phyloP scores from a whole-genome alignment of 176 grass and related monocot genomes.

The Rhipidocladum racemiflorum region DNA sequence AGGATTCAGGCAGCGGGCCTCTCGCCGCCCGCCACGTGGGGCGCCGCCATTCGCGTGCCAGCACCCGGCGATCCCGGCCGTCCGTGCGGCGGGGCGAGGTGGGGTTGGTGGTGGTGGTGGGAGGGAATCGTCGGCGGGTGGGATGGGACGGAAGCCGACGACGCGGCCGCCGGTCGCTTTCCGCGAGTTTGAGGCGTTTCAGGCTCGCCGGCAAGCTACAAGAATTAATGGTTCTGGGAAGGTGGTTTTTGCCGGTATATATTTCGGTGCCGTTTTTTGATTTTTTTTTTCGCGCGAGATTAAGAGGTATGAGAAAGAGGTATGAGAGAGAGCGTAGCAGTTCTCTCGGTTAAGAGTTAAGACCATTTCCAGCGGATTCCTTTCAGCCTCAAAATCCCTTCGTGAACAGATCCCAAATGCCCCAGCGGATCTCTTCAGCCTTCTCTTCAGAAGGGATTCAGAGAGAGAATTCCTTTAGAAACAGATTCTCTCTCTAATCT shows the following conservation, averaged over 20 bases:
- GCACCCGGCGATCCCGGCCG: not conserved
- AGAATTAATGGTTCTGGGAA: not conserved
- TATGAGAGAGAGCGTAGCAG: not conserved
- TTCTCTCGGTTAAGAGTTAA: not conserved
- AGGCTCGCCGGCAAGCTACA: not conserved
- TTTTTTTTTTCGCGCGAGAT: not conserved
- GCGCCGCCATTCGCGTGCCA: not conserved
- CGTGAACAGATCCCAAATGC: too few species aligned
- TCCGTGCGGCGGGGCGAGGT: not conserved
- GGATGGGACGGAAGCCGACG: not conserved
- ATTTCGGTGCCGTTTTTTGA: not conserved
- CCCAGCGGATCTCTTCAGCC: too few species aligned
- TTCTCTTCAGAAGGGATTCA: too few species aligned
- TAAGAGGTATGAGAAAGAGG: not conserved
- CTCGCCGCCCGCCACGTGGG: slow-evolving; percentile 10
- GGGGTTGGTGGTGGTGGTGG: not conserved
- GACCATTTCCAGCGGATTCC: too few species aligned
- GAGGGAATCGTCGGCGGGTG: not conserved
- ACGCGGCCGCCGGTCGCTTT: slow-evolving; percentile 3
- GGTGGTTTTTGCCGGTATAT: not conserved
- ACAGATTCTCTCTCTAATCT: too few species aligned
- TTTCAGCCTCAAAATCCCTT: too few species aligned
- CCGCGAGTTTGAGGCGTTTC: not conserved
- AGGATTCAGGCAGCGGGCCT: not conserved
- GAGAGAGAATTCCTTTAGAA: too few species aligned